Evolutionary conservation across 805 yeast species (phyloP).

Genomic region (Starmerella sp.): DNA sequence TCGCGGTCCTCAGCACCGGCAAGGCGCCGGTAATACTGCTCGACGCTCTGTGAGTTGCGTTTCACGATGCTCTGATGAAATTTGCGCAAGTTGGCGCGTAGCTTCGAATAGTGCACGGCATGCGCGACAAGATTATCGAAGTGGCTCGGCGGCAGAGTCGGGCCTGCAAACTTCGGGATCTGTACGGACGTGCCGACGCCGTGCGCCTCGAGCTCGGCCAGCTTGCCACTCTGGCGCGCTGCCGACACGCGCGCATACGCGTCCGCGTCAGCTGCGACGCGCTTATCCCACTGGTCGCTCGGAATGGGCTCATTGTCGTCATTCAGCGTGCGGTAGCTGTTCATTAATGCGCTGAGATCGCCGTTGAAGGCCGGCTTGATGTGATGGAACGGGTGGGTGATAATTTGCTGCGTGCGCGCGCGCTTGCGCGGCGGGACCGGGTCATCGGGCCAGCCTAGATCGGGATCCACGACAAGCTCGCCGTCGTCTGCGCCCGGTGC

Average conservation of each 20-base stretch:
- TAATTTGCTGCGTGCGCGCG: constrained; percentile 30
- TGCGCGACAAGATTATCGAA: constrained; percentile 69
- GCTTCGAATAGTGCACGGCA: constrained; percentile 56
- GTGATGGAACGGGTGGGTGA: constrained; percentile 52
- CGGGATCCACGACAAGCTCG: constrained; percentile 9
- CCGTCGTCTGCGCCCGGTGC: background rate
- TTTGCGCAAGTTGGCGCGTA: constrained; percentile 54
- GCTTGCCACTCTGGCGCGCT: constrained; percentile 34
- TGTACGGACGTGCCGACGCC: constrained; percentile 15
- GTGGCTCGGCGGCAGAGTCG: constrained; percentile 42
- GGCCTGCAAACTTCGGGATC: constrained; percentile 38
- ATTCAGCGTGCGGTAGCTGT: constrained; percentile 48
- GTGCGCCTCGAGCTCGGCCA: constrained; percentile 26
- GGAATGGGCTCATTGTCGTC: constrained; percentile 50
- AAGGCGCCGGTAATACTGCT: constrained; percentile 71
- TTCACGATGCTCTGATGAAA: constrained; percentile 56
- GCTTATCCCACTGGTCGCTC: constrained; percentile 29
- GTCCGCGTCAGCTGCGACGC: constrained; percentile 42
- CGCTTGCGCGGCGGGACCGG: constrained; percentile 1
- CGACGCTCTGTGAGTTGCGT: constrained; percentile 71
- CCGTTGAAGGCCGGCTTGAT: constrained; percentile 35
- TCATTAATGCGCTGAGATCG: constrained; percentile 36
- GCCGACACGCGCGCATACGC: constrained; percentile 36
- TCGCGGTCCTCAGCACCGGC: constrained; percentile 82
- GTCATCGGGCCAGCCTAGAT: constrained; percentile 17